Percentiles rank a stretch among this genome's conserved stretches.
phyloP scores from a whole-genome alignment of 2,329 filamentous ascomycete genomes.

The Hypoxylon rubiginosum region DNA sequence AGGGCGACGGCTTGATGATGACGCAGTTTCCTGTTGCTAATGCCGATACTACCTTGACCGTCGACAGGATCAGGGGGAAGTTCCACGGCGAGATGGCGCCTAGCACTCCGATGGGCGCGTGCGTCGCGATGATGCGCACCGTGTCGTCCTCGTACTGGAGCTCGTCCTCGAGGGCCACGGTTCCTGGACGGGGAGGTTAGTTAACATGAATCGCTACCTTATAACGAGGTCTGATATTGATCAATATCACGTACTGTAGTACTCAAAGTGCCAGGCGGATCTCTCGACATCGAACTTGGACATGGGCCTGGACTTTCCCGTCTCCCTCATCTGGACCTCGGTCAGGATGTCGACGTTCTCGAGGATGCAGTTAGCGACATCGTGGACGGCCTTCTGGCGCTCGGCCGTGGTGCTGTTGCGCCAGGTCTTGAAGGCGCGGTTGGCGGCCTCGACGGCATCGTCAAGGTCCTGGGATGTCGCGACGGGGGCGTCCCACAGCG shows the following conservation, averaged over 20 bases:
- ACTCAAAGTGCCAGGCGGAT: constrained; percentile 54
- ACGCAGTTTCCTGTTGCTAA: constrained; percentile 67
- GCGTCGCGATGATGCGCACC: constrained; percentile 57
- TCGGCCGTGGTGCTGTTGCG: constrained; percentile 59
- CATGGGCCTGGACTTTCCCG: constrained; percentile 63
- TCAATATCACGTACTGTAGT: constrained; percentile 51
- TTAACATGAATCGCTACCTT: neutral
- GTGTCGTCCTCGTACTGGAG: constrained; percentile 62
- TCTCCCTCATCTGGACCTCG: constrained; percentile 62
- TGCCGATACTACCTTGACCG: constrained; percentile 65
- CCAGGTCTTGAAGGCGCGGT: constrained; percentile 63
- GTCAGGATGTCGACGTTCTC: constrained; percentile 59
- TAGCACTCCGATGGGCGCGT: constrained; percentile 63
- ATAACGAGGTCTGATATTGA: neutral
- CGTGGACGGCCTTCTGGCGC: constrained; percentile 56
- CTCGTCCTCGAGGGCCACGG: constrained; percentile 59
- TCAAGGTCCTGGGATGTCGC: constrained; percentile 57
- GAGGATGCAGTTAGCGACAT: constrained; percentile 57
- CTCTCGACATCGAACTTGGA: constrained; percentile 57
- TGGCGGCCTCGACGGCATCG: constrained; percentile 60
- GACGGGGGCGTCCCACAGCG: constrained; percentile 62
- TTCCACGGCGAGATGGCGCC: constrained; percentile 74
- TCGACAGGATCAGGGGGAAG: constrained; percentile 63
- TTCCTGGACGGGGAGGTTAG: constrained; percentile 43
- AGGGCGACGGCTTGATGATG: constrained; percentile 71